These are phyloP conservation scores for Chondrostereum purpureum DNA, from an alignment of 1,284 basidiomycete genomes.

Conservation along the genomic window DNA sequence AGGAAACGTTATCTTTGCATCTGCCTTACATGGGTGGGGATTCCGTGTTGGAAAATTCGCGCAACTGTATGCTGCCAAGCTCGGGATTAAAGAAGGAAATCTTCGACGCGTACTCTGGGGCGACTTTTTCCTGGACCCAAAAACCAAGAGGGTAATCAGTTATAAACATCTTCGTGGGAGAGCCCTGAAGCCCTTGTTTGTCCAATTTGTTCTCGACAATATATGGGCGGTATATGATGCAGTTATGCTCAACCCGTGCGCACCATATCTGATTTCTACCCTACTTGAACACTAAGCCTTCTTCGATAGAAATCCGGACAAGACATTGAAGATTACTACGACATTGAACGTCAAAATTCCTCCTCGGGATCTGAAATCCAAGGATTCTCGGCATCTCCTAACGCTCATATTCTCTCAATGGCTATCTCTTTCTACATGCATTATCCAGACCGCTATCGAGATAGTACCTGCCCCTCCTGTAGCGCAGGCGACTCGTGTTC, in stretches of 20 bases:
- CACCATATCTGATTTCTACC: conserved; percentile 28
- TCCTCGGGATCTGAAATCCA: conserved; percentile 87
- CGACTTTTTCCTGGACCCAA: conserved; percentile 95
- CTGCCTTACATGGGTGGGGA: conserved; percentile 96
- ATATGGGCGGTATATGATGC: conserved; percentile 96
- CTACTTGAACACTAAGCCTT: conserved; percentile 58
- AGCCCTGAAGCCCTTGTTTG: conserved; percentile 92
- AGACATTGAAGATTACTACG: conserved; percentile 84
- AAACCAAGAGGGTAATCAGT: conserved; percentile 90
- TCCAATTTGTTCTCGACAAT: conserved; percentile 96
- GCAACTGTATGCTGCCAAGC: conserved; percentile 85
- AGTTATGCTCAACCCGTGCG: conserved; percentile 80
- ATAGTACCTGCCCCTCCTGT: conserved; percentile 81
- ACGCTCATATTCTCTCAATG: conserved; percentile 91
- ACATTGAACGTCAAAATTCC: conserved; percentile 81
- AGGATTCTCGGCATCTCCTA: conserved; percentile 82
- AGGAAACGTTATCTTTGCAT: conserved; percentile 96
- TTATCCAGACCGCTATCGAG: conserved; percentile 91
- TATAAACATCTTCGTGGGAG: conserved; percentile 86
- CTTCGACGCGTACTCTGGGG: conserved; percentile 92
- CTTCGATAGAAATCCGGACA: conserved; percentile 73
- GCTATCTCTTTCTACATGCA: conserved; percentile 90
- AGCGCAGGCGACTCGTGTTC: conserved; percentile 82
- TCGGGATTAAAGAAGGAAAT: conserved; percentile 87
- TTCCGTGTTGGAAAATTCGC: conserved; percentile 95